Conservation (phyloP, 2,329 filamentous ascomycete species). For the Penicillium sp. region DNA sequence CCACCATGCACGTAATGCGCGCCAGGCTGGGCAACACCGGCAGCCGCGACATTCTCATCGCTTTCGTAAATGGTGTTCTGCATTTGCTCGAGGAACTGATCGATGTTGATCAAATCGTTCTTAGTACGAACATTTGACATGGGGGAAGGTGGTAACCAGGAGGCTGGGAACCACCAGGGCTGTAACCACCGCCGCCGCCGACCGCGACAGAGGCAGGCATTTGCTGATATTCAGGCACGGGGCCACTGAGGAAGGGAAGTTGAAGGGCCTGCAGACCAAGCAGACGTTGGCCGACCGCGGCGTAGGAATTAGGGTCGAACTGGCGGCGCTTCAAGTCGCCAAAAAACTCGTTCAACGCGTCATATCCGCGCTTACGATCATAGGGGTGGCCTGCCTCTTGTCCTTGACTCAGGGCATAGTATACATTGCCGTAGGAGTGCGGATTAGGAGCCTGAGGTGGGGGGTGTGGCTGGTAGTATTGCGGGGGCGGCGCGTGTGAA, state of each 20-base stretch:
- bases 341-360: slow-evolving; percentile 91
- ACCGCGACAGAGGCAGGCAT: slow-evolving; percentile 57
- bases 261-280: slow-evolving; percentile 73
- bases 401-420: slow-evolving; percentile 69
- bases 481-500: slow-evolving; percentile 45
- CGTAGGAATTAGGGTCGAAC: slow-evolving; percentile 85
- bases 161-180: slow-evolving; percentile 61
- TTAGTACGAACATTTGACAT: slow-evolving; percentile 89
- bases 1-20: slow-evolving; percentile 62
- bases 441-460: slow-evolving; percentile 54
- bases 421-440: slow-evolving; percentile 68
- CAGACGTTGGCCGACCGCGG: slow-evolving; percentile 85
- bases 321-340: slow-evolving; percentile 87
- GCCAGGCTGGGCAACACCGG: slow-evolving; percentile 73
- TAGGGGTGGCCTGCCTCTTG: slow-evolving; percentile 63
- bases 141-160: slow-evolving; percentile 83
- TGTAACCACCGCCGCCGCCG: slow-evolving; percentile 51
- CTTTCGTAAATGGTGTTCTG: slow-evolving; percentile 95
- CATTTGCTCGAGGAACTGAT: slow-evolving; percentile 93
- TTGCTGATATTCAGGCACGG: slow-evolving; percentile 54
- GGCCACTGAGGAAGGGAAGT: slow-evolving; percentile 60
- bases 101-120: slow-evolving; percentile 88
- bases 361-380: slow-evolving; percentile 81
- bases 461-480: slow-evolving; percentile 57
- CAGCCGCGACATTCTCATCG: slow-evolving; percentile 74